Evolutionary conservation across 306 rosid species (phyloP), one percentile per base, ranked within the genome.

Genomic region (Lathyrus tuberosus): DNA sequence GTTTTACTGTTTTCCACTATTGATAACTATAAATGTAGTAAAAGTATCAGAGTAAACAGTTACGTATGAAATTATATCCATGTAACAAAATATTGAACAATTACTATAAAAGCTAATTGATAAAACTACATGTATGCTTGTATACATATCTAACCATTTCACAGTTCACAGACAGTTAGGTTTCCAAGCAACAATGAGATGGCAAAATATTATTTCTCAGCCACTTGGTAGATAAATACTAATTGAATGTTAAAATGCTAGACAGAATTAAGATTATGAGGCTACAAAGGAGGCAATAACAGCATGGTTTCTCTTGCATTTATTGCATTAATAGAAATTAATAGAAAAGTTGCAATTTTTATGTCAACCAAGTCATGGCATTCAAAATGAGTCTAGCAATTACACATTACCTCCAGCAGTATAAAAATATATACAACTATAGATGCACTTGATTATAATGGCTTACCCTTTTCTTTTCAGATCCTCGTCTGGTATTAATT

Each of bases 381-480:
- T 54, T 76, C 61, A 76, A 62, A 13, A 65, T 52, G 26, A 58
- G 37, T 65, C 47, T 16, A 58, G n/a, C 33, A 14, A 62, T 67
- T 54, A 72, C 10, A 16, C 62, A 68, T 33, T 15, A 10, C 20
- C 46, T 26, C 57, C 56, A n/a, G 61, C 26, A 65, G 30, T 53
- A 20, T 54, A 53, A 69, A 28, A 54, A 12, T 12, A 71, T 22
- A 48, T 62, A 35, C 40, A 7, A 35, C 2, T 35, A 35, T 35
- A 57, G 12, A 16, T 35, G 53, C 38, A 74, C n/a, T 62, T 41
- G 10, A 70, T 46, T 18, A 6, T 18, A 18, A 56, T 14, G 60
- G 59, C 80, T 26, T 68, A 83, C 98, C 87, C 84, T 94, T 79
- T 88, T 94, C 90, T 87, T 94, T 82, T 88, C 97, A 41, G 88